These are phyloP conservation scores for Kwoniella sp. DNA, from an alignment of 768 basidiomycete species.

Conservation along the genomic window DNA sequence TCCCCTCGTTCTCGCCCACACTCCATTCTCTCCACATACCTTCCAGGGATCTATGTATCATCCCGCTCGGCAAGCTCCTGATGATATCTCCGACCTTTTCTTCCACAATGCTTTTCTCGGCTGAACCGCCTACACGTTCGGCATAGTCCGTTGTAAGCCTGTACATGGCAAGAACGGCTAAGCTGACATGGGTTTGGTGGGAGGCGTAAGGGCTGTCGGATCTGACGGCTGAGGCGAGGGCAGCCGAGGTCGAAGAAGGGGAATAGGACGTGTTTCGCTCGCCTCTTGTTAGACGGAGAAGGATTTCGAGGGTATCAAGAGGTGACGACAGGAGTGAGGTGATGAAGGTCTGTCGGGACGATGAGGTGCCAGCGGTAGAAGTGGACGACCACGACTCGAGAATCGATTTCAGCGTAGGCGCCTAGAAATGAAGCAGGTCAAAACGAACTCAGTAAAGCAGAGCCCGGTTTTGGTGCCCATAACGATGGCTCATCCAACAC, in stretches of 20 bases:
- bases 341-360: constrained; percentile 83
- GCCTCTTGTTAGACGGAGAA: constrained; percentile 86
- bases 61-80: constrained; percentile 78
- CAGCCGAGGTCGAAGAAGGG: constrained; percentile 57
- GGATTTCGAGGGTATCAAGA: constrained; percentile 88
- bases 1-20: neutral
- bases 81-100: constrained; percentile 82
- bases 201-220: constrained; percentile 77
- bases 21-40: constrained; percentile 81
- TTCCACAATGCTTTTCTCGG: constrained; percentile 59
- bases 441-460: neutral
- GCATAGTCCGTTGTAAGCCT: constrained; percentile 82
- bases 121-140: constrained; percentile 62
- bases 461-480: no score
- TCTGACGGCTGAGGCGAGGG: constrained; percentile 58
- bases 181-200: constrained; percentile 91
- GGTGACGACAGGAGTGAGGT: constrained; percentile 82
- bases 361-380: constrained; percentile 72
- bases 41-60: constrained; percentile 88
- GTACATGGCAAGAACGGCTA: constrained; percentile 90
- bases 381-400: constrained; percentile 87
- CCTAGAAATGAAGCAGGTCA: constrained; percentile 59
- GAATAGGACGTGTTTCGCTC: constrained; percentile 66
- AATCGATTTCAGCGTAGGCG: constrained; percentile 87
- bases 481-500: constrained; percentile 53